Evolutionary conservation across 208 protist genomes (phyloP), one percentile per base, ranked within the genome.

Genomic region (Angomonas ambiguus): DNA sequence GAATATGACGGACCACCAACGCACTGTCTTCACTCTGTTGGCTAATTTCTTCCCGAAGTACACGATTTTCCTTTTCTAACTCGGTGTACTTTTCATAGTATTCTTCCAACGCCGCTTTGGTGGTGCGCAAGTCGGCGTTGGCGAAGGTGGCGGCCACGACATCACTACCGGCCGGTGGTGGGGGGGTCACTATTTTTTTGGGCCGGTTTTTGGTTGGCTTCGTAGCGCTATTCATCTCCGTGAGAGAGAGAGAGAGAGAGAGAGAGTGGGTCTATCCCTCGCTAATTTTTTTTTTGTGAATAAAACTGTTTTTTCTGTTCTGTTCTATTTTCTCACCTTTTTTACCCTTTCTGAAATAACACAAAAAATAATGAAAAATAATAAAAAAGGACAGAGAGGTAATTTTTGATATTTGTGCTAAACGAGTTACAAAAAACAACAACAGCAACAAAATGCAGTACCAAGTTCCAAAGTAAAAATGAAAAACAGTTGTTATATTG

Each of bases 1-100:
- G 68, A 2, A 88, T 62, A 53, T 77, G 61, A 34, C 71, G 6
- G 25, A 85, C 72, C 13, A 93, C 87, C 38, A 81, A 66, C 58
- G 88, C 67, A 0, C 82, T 77, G 66, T 87, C 82, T 1, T 59
- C 68, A 62, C 86, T 74, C 2, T 91, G 83, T 48, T 79, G 71
- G 57, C 65, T 48, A 31, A 91, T 71, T 42, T 82, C 71, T 8
- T 32, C 42, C 8, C 81, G 76, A 60, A 93, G 80, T 65, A 69
- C 11, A 13, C 27, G 72, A 63, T 87, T 87, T 69, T 87, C 84
- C 2, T 65, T 73, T 3, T 74, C 69, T n/a, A 64, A 18, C 2
- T 67, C 65, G 22, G 68, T 60, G 60, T 65, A 87, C 48, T 82
- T 73, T 31, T 53, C 28, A 38, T 82, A 71, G 66, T 90, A 89